Base-by-base conservation (phyloP, 2,329 filamentous ascomycete genomes). In the Nakataea oryzae region DNA sequence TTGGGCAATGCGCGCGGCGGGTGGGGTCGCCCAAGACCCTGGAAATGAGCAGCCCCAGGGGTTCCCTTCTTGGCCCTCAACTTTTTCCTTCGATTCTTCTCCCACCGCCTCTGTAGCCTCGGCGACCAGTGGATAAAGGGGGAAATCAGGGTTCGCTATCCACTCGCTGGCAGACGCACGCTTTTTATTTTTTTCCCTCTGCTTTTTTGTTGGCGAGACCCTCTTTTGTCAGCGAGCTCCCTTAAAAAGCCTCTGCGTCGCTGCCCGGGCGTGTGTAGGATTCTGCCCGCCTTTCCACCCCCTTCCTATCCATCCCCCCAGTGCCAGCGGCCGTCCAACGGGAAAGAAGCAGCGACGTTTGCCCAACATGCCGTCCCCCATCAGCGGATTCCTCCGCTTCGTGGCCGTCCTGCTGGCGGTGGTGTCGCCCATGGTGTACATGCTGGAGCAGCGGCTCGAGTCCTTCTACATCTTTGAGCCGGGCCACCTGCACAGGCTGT, bases 391-490 rank as follows among this genome's bases (percentile, higher is more conserved):
- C 41, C 58, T 60, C 41, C 58, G 58, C 27, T 41, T 82, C 66
- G 68, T 86, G 65, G 80, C 79, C 59, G 68, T 86, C 61, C 67
- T 85, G 58, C 74, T 85, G 60, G 84, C 79, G 62, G 69, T 86
- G 65, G 71, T 87, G 61, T 75, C 79, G 14, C 79, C 81, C 9
- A 67, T 85, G 62, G 76, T 81, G 68, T 82, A 82, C 74, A 68
- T 81, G 64, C 71, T 86, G 54, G 85, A 88, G 73, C 77, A 80
- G 68, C 82, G 83, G 73, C 76, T 85, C 63, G 78, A 84, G 65
- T 75, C 73, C 63, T 86, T 93, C 78, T 95, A 92, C 81, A 84
- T 95, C 74, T 93, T 96, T 75, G 77, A 86, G 61, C 82, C 83
- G 2, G 78, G 80, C 21, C 81, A 90, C 65, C 81, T 96, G 64